Percentiles rank a stretch among this genome's conserved stretches.
Conservation (phyloP, 371 early-diverging fungal genomes). For the Parasitella parasitica region DNA sequence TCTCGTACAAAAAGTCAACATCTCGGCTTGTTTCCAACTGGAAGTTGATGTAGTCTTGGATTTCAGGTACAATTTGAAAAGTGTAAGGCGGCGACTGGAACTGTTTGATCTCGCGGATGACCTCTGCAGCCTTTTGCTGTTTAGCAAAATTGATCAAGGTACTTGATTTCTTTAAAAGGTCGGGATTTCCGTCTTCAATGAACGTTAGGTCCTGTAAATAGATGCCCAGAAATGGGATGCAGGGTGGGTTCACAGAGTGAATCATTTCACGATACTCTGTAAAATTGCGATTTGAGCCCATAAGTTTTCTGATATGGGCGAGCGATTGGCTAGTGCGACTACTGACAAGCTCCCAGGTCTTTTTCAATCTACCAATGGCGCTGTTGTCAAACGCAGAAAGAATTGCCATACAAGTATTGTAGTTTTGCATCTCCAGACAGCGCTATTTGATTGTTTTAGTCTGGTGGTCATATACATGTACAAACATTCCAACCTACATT, state of each 20-base stretch:
- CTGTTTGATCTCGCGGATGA: constrained; percentile 91
- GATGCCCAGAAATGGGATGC: constrained; percentile 89
- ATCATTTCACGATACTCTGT: constrained; percentile 84
- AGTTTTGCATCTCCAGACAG: constrained; percentile 85
- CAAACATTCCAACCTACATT: constrained; percentile 55
- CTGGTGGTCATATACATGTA: not conserved
- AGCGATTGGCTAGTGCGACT: constrained; percentile 58
- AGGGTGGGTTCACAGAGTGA: constrained; percentile 85
- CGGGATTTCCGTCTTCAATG: constrained; percentile 91
- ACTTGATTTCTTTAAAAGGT: constrained; percentile 59
- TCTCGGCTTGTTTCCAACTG: constrained; percentile 62
- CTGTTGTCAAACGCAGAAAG: constrained; percentile 89
- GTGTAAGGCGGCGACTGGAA: constrained; percentile 88
- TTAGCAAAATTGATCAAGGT: constrained; percentile 91
- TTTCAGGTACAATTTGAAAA: constrained; percentile 71
- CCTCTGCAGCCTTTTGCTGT: constrained; percentile 83
- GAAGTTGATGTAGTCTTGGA: constrained; percentile 77
- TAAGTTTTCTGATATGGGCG: constrained; percentile 57
- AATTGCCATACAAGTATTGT: constrained; percentile 87
- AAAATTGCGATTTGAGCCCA: constrained; percentile 85
- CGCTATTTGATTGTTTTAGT: constrained; percentile 26
- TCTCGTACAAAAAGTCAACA: constrained; percentile 65
- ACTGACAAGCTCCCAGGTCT: constrained; percentile 81
- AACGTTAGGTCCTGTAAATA: constrained; percentile 92
- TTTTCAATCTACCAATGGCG: constrained; percentile 85